These are phyloP conservation scores for Ophiostoma fasciatum DNA, from an alignment of 2,329 filamentous ascomycete species.

Conservation along the genomic window DNA sequence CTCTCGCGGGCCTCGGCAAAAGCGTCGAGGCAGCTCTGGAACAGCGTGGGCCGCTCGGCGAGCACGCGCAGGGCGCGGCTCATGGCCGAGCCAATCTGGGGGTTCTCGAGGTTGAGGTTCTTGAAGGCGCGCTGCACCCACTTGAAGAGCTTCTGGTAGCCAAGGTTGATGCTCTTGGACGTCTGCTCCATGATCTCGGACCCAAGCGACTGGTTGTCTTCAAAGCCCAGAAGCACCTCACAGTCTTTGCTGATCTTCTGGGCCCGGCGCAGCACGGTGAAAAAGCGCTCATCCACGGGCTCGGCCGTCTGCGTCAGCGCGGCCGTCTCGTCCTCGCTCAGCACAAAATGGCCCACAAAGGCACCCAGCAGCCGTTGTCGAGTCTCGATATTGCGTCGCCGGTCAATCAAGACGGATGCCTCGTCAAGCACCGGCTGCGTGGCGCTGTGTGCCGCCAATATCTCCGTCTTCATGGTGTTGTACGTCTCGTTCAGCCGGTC, in stretches of 20 bases:
- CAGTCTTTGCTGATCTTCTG: slow-evolving; percentile 84
- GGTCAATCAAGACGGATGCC: slow-evolving; percentile 54
- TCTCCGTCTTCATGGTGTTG: slow-evolving; percentile 63
- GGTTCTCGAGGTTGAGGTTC: slow-evolving; percentile 81
- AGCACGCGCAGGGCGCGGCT: slow-evolving; percentile 72
- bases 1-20: slow-evolving; percentile 84
- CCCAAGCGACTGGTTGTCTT: slow-evolving; percentile 80
- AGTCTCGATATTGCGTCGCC: slow-evolving; percentile 58
- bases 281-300: slow-evolving; percentile 76
- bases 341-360: slow-evolving; percentile 69
- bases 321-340: slow-evolving; percentile 69
- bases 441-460: slow-evolving; percentile 58
- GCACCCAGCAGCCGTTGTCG: slow-evolving; percentile 67
- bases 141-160: slow-evolving; percentile 88
- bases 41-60: slow-evolving; percentile 76
- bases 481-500: slow-evolving; percentile 66
- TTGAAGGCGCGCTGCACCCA: slow-evolving; percentile 95
- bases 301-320: slow-evolving; percentile 63
- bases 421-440: slow-evolving; percentile 65
- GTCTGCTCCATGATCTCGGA: slow-evolving; percentile 85
- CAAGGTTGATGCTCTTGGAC: slow-evolving; percentile 71
- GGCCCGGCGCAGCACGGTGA: slow-evolving; percentile 57
- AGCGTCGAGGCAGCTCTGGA: slow-evolving; percentile 84
- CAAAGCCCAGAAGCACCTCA: slow-evolving; percentile 74
- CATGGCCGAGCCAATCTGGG: slow-evolving; percentile 76